phyloP scores from a whole-genome alignment of 306 rosid genomes.

The Lupinus albus region DNA sequence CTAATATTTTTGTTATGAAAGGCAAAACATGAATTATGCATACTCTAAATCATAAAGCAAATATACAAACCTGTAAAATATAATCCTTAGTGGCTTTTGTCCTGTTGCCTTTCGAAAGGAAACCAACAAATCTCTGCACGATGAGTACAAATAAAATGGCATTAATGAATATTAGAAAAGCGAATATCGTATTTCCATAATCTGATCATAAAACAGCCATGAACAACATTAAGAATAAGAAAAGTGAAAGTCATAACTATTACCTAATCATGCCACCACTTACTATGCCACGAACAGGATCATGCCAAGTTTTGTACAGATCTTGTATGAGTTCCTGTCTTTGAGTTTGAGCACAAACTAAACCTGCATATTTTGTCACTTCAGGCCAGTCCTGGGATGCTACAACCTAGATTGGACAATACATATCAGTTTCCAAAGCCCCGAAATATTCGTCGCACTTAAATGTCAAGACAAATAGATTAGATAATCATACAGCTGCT shows the following conservation, averaged over 20 bases:
- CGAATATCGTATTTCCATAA: slow-evolving; percentile 17
- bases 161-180: slow-evolving; percentile 20
- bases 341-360: slow-evolving; percentile 94
- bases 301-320: slow-evolving; percentile 89
- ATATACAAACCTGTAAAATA: slow-evolving; percentile 74
- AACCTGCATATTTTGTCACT: slow-evolving; percentile 88
- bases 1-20: neutral
- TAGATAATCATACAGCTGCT: slow-evolving; percentile 73
- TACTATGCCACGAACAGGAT: slow-evolving; percentile 74
- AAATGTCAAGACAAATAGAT: neutral
- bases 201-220: slow-evolving; percentile 7
- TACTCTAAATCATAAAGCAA: slow-evolving; percentile 7
- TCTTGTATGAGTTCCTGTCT: slow-evolving; percentile 96
- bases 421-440: slow-evolving; percentile 39
- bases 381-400: slow-evolving; percentile 99
- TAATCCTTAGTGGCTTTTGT: slow-evolving; percentile 87
- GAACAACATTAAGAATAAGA: neutral
- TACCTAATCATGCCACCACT: slow-evolving; percentile 96
- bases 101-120: slow-evolving; percentile 94
- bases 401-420: slow-evolving; percentile 68
- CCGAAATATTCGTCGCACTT: neutral
- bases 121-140: slow-evolving; percentile 80
- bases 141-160: slow-evolving; percentile 15
- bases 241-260: neutral
- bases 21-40: neutral